These are phyloP conservation scores for Paramyrothecium roridum DNA, from an alignment of 2,329 filamentous ascomycete genomes.

Conservation along the genomic window DNA sequence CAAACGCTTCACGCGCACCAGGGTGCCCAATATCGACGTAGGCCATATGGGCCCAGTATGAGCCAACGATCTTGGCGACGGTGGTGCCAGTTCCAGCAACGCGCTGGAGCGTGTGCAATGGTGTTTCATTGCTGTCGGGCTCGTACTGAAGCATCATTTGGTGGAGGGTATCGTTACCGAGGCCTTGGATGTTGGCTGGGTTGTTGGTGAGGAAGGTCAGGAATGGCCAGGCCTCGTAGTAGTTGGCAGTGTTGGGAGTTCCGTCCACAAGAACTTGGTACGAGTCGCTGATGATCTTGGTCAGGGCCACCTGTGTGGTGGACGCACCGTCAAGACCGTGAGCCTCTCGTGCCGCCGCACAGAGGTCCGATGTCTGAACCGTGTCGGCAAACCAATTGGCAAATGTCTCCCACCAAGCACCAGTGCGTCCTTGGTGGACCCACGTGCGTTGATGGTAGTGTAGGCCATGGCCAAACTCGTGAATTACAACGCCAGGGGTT, in stretches of 20 bases:
- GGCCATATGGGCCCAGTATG: constrained; percentile 52
- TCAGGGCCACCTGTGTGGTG: constrained; percentile 35
- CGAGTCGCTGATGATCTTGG: constrained; percentile 43
- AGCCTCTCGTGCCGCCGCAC: constrained; percentile 32
- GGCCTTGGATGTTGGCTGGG: constrained; percentile 36
- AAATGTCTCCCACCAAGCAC: constrained; percentile 14
- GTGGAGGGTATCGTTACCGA: constrained; percentile 37
- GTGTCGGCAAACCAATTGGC: constrained; percentile 49
- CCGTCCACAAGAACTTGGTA: constrained; percentile 47
- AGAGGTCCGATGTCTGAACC: constrained; percentile 41
- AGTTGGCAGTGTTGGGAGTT: constrained; percentile 36
- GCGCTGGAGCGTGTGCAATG: constrained; percentile 41
- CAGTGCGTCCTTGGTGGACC: constrained; percentile 29
- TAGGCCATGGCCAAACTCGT: constrained; percentile 43
- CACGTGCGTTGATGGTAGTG: constrained; percentile 36
- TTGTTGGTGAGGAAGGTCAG: constrained; percentile 46
- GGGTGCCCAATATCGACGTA: constrained; percentile 46
- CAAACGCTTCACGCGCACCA: constrained; percentile 34
- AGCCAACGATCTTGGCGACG: constrained; percentile 38
- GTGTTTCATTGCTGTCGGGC: constrained; percentile 44
- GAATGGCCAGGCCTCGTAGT: constrained; percentile 52
- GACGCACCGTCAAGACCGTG: constrained; percentile 28
- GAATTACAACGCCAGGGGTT: constrained; percentile 34
- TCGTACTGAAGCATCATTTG: constrained; percentile 41
- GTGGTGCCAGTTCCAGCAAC: constrained; percentile 24